Percentiles rank a stretch among this genome's conserved stretches.
Evolutionary conservation across 2,329 filamentous ascomycete genomes (phyloP).

Genomic region (Emericellopsis cladophorae): DNA sequence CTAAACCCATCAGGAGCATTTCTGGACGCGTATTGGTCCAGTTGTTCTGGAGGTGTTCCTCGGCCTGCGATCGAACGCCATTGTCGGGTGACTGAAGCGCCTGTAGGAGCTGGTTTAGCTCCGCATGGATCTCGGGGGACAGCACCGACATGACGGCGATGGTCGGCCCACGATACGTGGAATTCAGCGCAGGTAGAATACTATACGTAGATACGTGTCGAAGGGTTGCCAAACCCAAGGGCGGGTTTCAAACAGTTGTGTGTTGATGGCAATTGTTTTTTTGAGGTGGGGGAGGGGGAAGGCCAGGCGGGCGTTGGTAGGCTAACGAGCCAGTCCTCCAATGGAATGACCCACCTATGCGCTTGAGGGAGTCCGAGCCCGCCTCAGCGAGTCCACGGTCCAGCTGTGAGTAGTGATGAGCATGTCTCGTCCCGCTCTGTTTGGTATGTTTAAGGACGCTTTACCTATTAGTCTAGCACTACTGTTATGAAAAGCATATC

Average conservation of each 20-base stretch:
- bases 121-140: conserved; percentile 68
- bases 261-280: conserved; percentile 1
- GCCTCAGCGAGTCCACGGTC: neutral
- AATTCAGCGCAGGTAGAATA: too few relatives aligned
- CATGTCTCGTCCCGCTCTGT: too few relatives aligned
- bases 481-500: too few relatives aligned
- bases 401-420: too few relatives aligned
- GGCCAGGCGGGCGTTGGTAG: neutral
- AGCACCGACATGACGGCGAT: conserved; percentile 59
- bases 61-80: conserved; percentile 67
- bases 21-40: conserved; percentile 78
- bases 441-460: too few relatives aligned
- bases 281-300: conserved; percentile 4
- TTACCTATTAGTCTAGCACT: too few relatives aligned
- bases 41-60: conserved; percentile 81
- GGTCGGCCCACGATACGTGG: neutral
- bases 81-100: conserved; percentile 88
- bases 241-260: neutral
- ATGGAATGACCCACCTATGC: too few relatives aligned
- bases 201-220: too few relatives aligned
- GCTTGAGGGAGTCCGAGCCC: too few relatives aligned
- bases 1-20: conserved; percentile 83
- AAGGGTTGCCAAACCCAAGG: too few relatives aligned
- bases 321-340: too few relatives aligned
- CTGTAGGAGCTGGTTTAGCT: conserved; percentile 75